phyloP scores from a whole-genome alignment of 257 asterid genomes.

The Leonotis leonurus region DNA sequence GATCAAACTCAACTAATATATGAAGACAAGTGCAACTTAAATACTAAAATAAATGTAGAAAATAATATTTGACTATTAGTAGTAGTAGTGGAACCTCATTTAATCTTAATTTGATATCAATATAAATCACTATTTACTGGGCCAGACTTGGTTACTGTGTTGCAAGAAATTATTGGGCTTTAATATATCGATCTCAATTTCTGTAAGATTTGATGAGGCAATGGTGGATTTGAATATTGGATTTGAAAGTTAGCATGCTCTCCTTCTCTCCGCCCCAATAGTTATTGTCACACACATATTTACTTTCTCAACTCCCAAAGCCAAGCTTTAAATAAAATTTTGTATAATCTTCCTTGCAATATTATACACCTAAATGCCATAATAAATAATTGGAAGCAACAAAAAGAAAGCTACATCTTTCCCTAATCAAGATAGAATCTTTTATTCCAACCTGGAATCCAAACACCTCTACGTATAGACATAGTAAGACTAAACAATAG shows the following conservation, averaged over 20 bases:
- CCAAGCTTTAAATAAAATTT: not conserved
- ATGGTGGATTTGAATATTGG: too few relatives aligned
- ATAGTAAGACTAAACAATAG: conserved; percentile 23
- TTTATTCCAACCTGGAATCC: conserved; percentile 23
- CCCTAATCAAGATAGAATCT: conserved; percentile 5
- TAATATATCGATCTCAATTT: too few relatives aligned
- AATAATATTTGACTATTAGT: too few relatives aligned
- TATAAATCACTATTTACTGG: too few relatives aligned
- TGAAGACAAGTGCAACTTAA: not conserved
- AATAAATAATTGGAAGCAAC: not conserved
- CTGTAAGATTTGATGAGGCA: too few relatives aligned
- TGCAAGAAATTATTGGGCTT: too few relatives aligned
- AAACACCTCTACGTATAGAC: conserved; percentile 16
- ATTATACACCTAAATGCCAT: too few relatives aligned
- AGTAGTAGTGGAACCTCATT: too few relatives aligned
- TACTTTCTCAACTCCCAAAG: conserved; percentile 41
- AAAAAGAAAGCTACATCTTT: not conserved
- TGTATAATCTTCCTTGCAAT: not conserved
- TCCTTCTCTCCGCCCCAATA: not conserved
- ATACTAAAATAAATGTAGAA: too few relatives aligned
- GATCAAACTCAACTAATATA: not conserved
- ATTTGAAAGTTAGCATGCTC: too few relatives aligned
- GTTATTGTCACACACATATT: conserved; percentile 15
- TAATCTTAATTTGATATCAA: not conserved
- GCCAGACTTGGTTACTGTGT: too few relatives aligned